These are phyloP conservation scores for Ophiostoma piceae DNA, from an alignment of 2,329 filamentous ascomycete genomes.

Conservation along the genomic window DNA sequence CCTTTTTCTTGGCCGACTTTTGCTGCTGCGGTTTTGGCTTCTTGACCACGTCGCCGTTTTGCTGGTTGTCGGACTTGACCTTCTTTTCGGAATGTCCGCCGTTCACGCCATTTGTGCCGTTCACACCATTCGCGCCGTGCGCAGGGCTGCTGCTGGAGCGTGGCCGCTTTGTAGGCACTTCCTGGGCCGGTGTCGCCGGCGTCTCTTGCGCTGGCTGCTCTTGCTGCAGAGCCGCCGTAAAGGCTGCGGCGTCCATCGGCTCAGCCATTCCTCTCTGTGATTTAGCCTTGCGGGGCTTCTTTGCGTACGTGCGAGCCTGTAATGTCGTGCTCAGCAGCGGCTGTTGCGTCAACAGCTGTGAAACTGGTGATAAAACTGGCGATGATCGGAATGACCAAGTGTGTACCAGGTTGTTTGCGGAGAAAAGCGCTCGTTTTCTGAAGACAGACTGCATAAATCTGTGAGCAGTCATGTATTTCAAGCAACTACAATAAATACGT, in stretches of 20 bases:
- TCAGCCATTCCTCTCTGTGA: background rate
- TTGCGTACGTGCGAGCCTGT: background rate
- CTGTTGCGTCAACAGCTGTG: constrained; percentile 10
- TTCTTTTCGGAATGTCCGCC: background rate
- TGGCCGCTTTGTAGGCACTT: constrained; percentile 21
- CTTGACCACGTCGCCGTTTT: constrained; percentile 23
- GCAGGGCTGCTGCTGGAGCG: constrained; percentile 21
- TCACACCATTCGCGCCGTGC: background rate
- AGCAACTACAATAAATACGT: background rate
- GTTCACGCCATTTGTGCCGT: background rate
- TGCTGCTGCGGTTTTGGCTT: constrained; percentile 20
- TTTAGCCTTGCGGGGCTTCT: background rate
- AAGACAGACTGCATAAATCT: constrained; percentile 11
- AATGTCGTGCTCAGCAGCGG: constrained; percentile 18
- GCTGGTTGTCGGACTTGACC: constrained; percentile 9
- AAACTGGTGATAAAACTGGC: background rate
- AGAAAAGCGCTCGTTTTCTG: constrained; percentile 8
- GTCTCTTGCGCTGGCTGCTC: background rate
- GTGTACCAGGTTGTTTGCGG: constrained; percentile 3
- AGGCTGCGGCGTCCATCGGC: background rate
- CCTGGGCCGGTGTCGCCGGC: background rate
- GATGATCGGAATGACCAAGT: background rate
- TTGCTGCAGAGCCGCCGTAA: background rate
- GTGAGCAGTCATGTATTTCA: background rate
- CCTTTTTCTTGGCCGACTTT: constrained; percentile 40